Base-by-base conservation (phyloP, 192 early-diverging fungal species). In the Coemansia sp. region DNA sequence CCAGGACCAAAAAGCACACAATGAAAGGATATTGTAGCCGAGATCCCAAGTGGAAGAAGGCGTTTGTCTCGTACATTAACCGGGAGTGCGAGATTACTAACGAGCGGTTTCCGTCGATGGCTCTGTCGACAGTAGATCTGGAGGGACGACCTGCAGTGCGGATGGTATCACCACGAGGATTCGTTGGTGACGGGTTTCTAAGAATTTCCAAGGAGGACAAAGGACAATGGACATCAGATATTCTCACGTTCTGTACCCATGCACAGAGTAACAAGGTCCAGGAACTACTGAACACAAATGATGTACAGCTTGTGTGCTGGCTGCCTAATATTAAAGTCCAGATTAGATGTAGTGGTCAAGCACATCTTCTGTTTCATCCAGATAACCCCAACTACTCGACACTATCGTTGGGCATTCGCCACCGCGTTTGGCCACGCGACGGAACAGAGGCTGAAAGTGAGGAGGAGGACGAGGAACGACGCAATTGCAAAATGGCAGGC, bases 191-290 rank as follows among this genome's bases (percentile, higher is more conserved):
- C 62, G 65, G 65, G 32, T 74, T 74, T 30, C 57, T 80, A 30
- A 59, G 62, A 34, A 67, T 74, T 19, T 63, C 64, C 12, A n/a
- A 50, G 18, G 32, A 66, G 5, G 77, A 80, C 41, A 12, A 49
- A 0, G 77, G 71, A 7, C 71, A 80, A 27, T 80, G 77, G 77
- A 49, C 77, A 7, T 80, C 77, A 14, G 77, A 74, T 55, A 61
- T 80, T 21, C 50, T 80, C 54, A 74, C 77, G 8, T 61, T 80
- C 47, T 80, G 77, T 60, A 80, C 77, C 1, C 77, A 80, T 28
- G 71, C 77, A 2, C 62, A 74, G 41, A 80, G 77, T 68, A 70
- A 64, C 68, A 80, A 80, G 34, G 71, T 80, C n/a, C 65, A 52
- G 16, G 77, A 80, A 22, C 68, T 80, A 10, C 58, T 68, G 1